Percentiles rank a stretch among this genome's conserved stretches.
Conservation (phyloP, 2,329 filamentous ascomycete genomes). For the Allantophomopsis lycopodina region DNA sequence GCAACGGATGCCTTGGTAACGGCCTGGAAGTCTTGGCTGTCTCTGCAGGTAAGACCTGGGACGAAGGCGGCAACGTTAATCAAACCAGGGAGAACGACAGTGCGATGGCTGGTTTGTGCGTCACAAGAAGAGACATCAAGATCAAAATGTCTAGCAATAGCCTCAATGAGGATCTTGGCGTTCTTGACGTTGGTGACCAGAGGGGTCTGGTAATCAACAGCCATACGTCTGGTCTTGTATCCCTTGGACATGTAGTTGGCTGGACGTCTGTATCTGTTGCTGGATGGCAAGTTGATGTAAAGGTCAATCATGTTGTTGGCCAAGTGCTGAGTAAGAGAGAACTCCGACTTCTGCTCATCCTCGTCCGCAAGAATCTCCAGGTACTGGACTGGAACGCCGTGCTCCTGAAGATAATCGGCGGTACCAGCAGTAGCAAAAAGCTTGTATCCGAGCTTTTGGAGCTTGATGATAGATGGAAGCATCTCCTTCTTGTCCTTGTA, state of each 20-base stretch:
- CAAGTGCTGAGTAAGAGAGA: conserved; percentile 91
- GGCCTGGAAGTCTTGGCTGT: conserved; percentile 52
- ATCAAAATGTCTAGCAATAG: conserved; percentile 78
- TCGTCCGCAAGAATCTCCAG: conserved; percentile 72
- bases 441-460: conserved; percentile 86
- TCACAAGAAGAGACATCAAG: conserved; percentile 74
- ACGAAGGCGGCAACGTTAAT: conserved; percentile 75
- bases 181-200: conserved; percentile 99
- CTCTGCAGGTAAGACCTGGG: conserved; percentile 51
- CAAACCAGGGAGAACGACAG: conserved; percentile 57
- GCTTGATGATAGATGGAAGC: conserved; percentile 79
- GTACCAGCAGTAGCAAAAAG: conserved; percentile 94
- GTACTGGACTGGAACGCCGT: conserved; percentile 85
- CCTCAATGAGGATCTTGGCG: conserved; percentile 92
- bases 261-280: conserved; percentile 89
- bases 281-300: conserved; percentile 98
- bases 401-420: conserved; percentile 88
- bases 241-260: conserved; percentile 98
- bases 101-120: conserved; percentile 80
- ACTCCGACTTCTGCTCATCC: conserved; percentile 84
- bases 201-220: conserved; percentile 87
- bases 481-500: conserved; percentile 98
- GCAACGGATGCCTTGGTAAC: conserved; percentile 63
- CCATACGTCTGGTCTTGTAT: conserved; percentile 93
- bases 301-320: conserved; percentile 96